Percentiles rank a stretch among this genome's conserved stretches.
phyloP scores from a whole-genome alignment of 352 stramenopile genomes.

The Blastocystis hominis region DNA sequence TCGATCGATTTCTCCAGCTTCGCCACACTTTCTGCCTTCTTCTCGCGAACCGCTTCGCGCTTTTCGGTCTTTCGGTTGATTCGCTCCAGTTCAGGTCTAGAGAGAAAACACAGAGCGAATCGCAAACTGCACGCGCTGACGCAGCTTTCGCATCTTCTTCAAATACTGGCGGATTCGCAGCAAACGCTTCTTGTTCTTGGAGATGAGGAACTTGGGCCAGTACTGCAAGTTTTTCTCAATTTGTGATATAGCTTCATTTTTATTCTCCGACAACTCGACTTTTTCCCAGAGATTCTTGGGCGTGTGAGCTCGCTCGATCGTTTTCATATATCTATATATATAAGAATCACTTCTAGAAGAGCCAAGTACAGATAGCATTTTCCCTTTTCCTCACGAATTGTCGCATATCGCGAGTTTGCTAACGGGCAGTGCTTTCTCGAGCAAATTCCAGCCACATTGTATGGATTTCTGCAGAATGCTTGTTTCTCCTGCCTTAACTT shows the following conservation, averaged over 20 bases:
- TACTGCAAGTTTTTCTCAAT: slow-evolving; percentile 90
- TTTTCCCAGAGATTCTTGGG: slow-evolving; percentile 97
- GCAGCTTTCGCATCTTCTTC: slow-evolving; percentile 87
- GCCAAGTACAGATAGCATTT: slow-evolving; percentile 67
- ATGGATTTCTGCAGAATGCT: slow-evolving; percentile 90
- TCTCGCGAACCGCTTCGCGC: slow-evolving; percentile 83
- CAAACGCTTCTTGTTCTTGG: slow-evolving; percentile 95
- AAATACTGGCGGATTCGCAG: slow-evolving; percentile 99
- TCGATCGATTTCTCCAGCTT: slow-evolving; percentile 73
- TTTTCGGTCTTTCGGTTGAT: slow-evolving; percentile 77
- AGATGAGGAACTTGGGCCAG: slow-evolving; percentile 90
- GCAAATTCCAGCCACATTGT: slow-evolving; percentile 94
- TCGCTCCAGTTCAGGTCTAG: slow-evolving; percentile 55
- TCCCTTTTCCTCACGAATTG: slow-evolving; percentile 89
- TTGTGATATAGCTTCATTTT: slow-evolving; percentile 83
- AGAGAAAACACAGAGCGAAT: background rate
- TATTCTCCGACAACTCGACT: slow-evolving; percentile 89
- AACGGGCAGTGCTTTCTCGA: slow-evolving; percentile 87
- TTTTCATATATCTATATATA: slow-evolving; percentile 78
- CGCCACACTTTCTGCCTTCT: slow-evolving; percentile 78
- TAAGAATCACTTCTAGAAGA: background rate
- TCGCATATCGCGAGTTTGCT: slow-evolving; percentile 93
- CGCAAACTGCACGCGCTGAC: slow-evolving; percentile 55
- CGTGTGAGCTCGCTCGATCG: slow-evolving; percentile 90
- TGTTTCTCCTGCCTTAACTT: slow-evolving; percentile 73